Evolutionary conservation across 169 alveolate genomes (phyloP), one percentile per base, ranked within the genome.

Genomic region (Plasmodium coatneyi): DNA sequence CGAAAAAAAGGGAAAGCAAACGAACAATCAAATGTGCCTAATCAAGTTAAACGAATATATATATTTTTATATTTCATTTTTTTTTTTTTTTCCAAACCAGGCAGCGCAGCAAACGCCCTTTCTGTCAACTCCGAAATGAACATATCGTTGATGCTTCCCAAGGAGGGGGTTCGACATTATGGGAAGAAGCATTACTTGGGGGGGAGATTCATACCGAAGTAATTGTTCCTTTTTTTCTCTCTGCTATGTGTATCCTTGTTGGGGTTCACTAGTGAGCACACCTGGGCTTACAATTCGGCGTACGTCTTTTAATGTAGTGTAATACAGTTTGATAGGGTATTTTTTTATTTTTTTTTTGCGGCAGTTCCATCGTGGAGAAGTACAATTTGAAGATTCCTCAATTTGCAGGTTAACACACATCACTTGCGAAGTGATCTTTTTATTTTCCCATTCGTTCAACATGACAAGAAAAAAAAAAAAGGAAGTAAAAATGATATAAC

Each of bases 121-220:
- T 87, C 22, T 41, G 74, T 87, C 41, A 39, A 87, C 46, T 87
- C 89, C 2, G 93, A 78, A 78, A 78, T 87, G 81, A 87, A 87
- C 56, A 87, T 87, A 71, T 87, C 93, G 4, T n/a, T 87, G 34
- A 87, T 87, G 93, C 81, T 87, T 12, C 93, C 93, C 22, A 87
- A 87, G 71, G 84, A 87, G 49, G 93, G 93, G 12, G 30, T 87
- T 25, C 60, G 43, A 25, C 78, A 87, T 87, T 87, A 87, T 71
- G 22, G 46, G 36, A 87, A 87, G 71, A 87, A 87, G 81, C 93
- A 87, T 41, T 87, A 78, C 54, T 30, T 87, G 34, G 93, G 93
- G 28, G 93, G 93, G 30, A 72, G 93, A 78, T 87, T 87, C 52
- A 28, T 87, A 39, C 93, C 93, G 30, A 10, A 9, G 93, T 87